Evolutionary conservation across 1,284 basidiomycete genomes (phyloP), one percentile per base, ranked within the genome.

Genomic region (Peniophora sp.): DNA sequence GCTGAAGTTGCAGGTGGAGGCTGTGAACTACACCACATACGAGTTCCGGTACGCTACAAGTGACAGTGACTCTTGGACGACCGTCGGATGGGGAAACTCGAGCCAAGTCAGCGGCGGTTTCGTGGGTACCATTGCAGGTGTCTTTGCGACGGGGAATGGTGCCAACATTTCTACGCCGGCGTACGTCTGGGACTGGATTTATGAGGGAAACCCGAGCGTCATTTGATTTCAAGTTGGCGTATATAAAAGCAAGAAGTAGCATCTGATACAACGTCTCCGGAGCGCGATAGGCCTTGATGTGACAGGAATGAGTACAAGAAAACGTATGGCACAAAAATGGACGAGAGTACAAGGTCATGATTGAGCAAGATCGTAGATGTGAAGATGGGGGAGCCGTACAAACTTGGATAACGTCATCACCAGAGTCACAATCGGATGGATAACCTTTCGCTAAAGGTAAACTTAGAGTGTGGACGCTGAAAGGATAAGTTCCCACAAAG

Each of bases 31-130:
- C 11, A 50, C 52, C 9, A 47, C 35, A n/a, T 53, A 53, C 35
- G 52, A 38, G 2, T 53, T 53, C 23, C 27, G 48, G 16, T 50
- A 53, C 35, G 35, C 25, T 23, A 39, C 22, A 19, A 24, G 22
- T 19, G 36, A 35, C 6, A 16, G 23, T 11, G 10, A 32, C 19
- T 35, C 23, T 16, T 53, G 44, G 48, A 24, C 16, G 16, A 43
- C 25, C 8, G 49, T 53, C 16, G 52, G 52, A 17, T 49, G 48
- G 35, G 49, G 52, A 10, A 34, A 50, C 41, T 49, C 52, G 17
- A 50, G 47, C n/a, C 23, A 53, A 44, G 49, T 53, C 35, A 50
- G 48, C 27, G 52, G 52, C 35, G 52, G 52, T 19, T 53, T 53
- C 22, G 47, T 48, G 5, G 52, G 52, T 27, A 35, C 22, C 36